Evolutionary conservation across 129 eudicot species (phyloP).

Genomic region (sunflower (Helianthus annuus)): HanXRQr2.0-SUNRISE NC_035448.2:23393369-23393868

Average conservation of each 20-base stretch:
- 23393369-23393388: neutral
- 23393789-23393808: neutral
- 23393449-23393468: neutral
- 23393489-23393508: neutral
- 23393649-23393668: conserved; percentile 60
- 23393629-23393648: conserved; percentile 66
- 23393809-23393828: neutral
- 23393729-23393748: conserved; percentile 70
- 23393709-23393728: conserved; percentile 72
- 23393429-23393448: too few species aligned
- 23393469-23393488: too few species aligned
- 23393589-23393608: conserved; percentile 20
- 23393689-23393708: conserved; percentile 54
- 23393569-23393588: conserved; percentile 6
- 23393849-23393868: too few species aligned
- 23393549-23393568: neutral
- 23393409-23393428: too few species aligned
- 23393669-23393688: conserved; percentile 54
- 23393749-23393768: conserved; percentile 61
- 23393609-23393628: conserved; percentile 30
- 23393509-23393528: neutral
- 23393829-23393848: too few species aligned
- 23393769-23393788: conserved; percentile 29
- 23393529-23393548: neutral
- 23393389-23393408: neutral